A percentile compares a stretch with the other conserved stretches of the same genome.
phyloP scores from a whole-genome alignment of 306 rosid genomes.

The Malus domestica region ASM211411v1 NC_041790.1:11945501-11946000 shows the following conservation, averaged over 20 bases:
- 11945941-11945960: constrained; percentile 17
- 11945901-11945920: not conserved
- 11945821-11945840: not conserved
- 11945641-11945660: no score
- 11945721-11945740: not conserved
- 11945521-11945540: not conserved
- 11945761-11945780: not conserved
- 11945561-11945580: no score
- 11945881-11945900: constrained; percentile 18
- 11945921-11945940: constrained; percentile 16
- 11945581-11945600: no score
- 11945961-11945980: constrained; percentile 29
- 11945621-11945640: no score
- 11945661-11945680: not conserved
- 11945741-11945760: not conserved
- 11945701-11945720: not conserved
- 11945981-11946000: constrained; percentile 15
- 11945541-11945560: not conserved
- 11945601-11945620: no score
- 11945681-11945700: not conserved
- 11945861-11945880: constrained; percentile 6
- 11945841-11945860: constrained; percentile 20
- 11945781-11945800: not conserved
- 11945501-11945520: not conserved
- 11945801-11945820: not conserved